Base-by-base conservation (phyloP, 2,329 filamentous ascomycete genomes). In the Helotiales sp. region DNA sequence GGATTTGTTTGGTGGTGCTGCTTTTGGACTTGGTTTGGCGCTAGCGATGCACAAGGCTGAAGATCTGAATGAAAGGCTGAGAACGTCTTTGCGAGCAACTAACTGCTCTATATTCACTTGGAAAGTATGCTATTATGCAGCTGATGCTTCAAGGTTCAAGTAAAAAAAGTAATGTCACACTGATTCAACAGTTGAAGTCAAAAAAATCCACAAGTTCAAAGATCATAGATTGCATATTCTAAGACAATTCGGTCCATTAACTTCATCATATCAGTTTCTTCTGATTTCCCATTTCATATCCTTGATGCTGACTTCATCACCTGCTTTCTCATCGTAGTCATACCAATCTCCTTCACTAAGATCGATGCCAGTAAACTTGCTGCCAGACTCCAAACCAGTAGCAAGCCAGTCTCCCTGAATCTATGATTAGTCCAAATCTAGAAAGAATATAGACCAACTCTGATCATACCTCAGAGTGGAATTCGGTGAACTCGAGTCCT, bases 251-350 rank as follows among this genome's bases (percentile, higher is more conserved):
- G 29, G 29, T 17, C 29, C 50, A 44, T 52, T 8, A 51, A 27
- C 6, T 47, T 47, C 31, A 44, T 31, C 12, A n/a, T 24, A 46
- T 64, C 40, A 72, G 53, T 69, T 71, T 55, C 68, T 69, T 29
- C 67, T 62, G 38, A 99, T 89, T 65, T 92, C 87, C 91, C 92
- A 99, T 61, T 84, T 90, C 55, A 96, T 74, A 29, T 95, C 90
- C 72, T 91, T 93, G 72, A 97, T 92, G 73, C 90, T 95, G 47
- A 97, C 93, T 74, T 98, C 93, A 50, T 96, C 91, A 0, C 88
- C 82, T 0, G 90, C 83, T 78, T 98, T 97, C 76, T 98, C 93
- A 66, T 98, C 93, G 69, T 98, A 99, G 67, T 98, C 93, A 74
- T 89, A 99, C 95, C 95, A 99, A 68, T 99, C 95, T 25, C 90